These are phyloP conservation scores for Ogataea dorogensis DNA, from an alignment of 805 yeast genomes.

Conservation along the genomic window DNA sequence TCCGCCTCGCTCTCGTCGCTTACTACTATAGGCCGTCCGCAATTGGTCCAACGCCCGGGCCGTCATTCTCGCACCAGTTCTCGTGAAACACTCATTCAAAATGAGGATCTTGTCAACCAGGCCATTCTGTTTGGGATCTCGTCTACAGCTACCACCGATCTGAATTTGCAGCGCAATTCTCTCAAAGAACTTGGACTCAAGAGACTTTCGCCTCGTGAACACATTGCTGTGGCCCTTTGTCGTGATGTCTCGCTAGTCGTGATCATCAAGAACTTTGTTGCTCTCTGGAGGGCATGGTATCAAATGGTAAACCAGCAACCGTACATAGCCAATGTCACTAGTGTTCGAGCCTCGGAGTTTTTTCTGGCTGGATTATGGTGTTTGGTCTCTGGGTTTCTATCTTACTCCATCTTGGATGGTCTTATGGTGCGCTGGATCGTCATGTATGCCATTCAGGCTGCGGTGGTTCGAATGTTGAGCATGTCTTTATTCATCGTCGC, in stretches of 20 bases:
- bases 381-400: slow-evolving; percentile 77
- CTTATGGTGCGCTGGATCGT: slow-evolving; percentile 93
- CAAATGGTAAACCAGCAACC: slow-evolving; percentile 20
- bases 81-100: slow-evolving; percentile 12
- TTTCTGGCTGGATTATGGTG: slow-evolving; percentile 91
- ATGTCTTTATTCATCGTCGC: slow-evolving; percentile 73
- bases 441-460: slow-evolving; percentile 83
- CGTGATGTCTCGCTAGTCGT: slow-evolving; percentile 64
- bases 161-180: slow-evolving; percentile 29
- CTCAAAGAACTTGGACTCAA: slow-evolving; percentile 65
- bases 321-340: slow-evolving; percentile 36
- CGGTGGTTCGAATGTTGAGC: slow-evolving; percentile 80
- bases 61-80: slow-evolving; percentile 11
- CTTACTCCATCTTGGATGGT: slow-evolving; percentile 83
- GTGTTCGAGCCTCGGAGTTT: slow-evolving; percentile 74
- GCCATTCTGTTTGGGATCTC: slow-evolving; percentile 25
- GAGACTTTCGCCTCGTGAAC: slow-evolving; percentile 72
- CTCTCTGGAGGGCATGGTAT: slow-evolving; percentile 30
- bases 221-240: slow-evolving; percentile 71
- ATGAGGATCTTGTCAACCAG: slow-evolving; percentile 18
- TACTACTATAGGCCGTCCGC: slow-evolving; percentile 4
- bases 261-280: slow-evolving; percentile 28
- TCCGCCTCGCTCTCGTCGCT: slow-evolving; percentile 18
- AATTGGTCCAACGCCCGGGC: slow-evolving; percentile 1
- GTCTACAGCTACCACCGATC: slow-evolving; percentile 30